These are phyloP conservation scores for Candida taoyuanica DNA, from an alignment of 805 yeast species.

Conservation along the genomic window DNA sequence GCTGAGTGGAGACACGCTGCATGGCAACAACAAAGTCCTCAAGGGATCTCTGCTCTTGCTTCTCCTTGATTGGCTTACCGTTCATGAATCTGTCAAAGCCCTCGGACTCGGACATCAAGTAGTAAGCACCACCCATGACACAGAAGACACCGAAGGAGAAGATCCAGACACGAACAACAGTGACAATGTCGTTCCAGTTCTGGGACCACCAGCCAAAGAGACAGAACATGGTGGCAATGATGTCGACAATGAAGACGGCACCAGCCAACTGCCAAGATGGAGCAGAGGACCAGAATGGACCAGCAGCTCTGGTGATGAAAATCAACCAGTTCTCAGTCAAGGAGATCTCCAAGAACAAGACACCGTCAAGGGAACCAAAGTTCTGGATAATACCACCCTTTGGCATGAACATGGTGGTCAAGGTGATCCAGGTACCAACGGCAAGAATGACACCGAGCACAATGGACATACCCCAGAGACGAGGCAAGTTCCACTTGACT, in stretches of 20 bases:
- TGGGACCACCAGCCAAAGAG: constrained; percentile 97
- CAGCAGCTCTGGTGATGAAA: constrained; percentile 94
- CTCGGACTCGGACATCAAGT: constrained; percentile 80
- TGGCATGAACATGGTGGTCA: constrained; percentile 87
- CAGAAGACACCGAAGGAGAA: constrained; percentile 98
- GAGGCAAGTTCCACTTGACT: constrained; percentile 95
- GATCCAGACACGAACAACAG: constrained; percentile 91
- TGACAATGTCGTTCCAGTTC: constrained; percentile 94
- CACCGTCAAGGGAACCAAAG: constrained; percentile 93
- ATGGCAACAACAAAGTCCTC: constrained; percentile 83
- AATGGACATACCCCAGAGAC: constrained; percentile 96
- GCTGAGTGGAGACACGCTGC: constrained; percentile 88
- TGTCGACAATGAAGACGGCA: constrained; percentile 86
- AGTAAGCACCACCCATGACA: constrained; percentile 94
- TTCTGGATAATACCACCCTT: constrained; percentile 94
- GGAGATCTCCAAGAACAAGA: constrained; percentile 88
- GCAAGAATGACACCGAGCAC: constrained; percentile 83
- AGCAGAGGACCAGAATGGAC: constrained; percentile 96
- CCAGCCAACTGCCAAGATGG: constrained; percentile 97
- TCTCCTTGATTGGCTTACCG: constrained; percentile 65
- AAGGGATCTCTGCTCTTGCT: constrained; percentile 57
- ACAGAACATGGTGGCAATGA: constrained; percentile 88
- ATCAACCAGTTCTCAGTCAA: constrained; percentile 97
- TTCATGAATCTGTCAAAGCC: constrained; percentile 80
- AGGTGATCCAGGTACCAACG: constrained; percentile 89